Conservation (phyloP, 2,329 filamentous ascomycete species). For the Nothophaeocryptopus gaeumannii region DNA sequence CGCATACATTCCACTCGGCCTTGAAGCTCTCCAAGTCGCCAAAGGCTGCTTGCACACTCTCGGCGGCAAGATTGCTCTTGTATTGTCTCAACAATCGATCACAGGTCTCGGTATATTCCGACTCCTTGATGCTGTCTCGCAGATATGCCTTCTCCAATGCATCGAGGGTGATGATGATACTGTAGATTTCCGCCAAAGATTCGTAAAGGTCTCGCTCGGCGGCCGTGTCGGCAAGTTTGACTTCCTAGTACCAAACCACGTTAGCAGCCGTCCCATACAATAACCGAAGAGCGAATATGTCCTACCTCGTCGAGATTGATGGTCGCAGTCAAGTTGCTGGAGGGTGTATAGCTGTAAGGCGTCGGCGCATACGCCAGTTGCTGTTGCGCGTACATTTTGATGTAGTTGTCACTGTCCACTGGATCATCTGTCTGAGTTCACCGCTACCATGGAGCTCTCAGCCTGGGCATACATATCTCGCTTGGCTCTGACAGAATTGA, state of each 20-base stretch:
- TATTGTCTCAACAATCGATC: slow-evolving; percentile 93
- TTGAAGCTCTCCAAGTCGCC: slow-evolving; percentile 89
- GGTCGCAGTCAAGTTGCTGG: slow-evolving; percentile 75
- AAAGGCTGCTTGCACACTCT: slow-evolving; percentile 85
- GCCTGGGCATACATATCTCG: neutral
- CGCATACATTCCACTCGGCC: slow-evolving; percentile 79
- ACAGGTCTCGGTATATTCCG: slow-evolving; percentile 95
- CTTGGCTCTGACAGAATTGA: too few species aligned
- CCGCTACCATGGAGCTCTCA: neutral
- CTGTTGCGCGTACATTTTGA: slow-evolving; percentile 50
- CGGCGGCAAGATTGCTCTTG: slow-evolving; percentile 87
- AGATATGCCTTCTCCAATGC: slow-evolving; percentile 95
- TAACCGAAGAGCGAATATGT: neutral
- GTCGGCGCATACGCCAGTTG: slow-evolving; percentile 80
- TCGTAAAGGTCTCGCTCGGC: slow-evolving; percentile 92
- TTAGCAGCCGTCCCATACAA: slow-evolving; percentile 4
- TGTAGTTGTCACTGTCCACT: neutral
- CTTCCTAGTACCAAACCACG: slow-evolving; percentile 62
- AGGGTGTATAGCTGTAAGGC: slow-evolving; percentile 87
- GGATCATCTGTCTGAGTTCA: neutral
- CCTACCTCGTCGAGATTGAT: slow-evolving; percentile 89
- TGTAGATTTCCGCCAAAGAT: slow-evolving; percentile 94
- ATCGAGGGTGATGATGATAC: slow-evolving; percentile 92
- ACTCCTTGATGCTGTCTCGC: slow-evolving; percentile 87
- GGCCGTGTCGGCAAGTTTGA: slow-evolving; percentile 82